phyloP scores from a whole-genome alignment of 345 rosid genomes.

The Acer yangbiense region DNA sequence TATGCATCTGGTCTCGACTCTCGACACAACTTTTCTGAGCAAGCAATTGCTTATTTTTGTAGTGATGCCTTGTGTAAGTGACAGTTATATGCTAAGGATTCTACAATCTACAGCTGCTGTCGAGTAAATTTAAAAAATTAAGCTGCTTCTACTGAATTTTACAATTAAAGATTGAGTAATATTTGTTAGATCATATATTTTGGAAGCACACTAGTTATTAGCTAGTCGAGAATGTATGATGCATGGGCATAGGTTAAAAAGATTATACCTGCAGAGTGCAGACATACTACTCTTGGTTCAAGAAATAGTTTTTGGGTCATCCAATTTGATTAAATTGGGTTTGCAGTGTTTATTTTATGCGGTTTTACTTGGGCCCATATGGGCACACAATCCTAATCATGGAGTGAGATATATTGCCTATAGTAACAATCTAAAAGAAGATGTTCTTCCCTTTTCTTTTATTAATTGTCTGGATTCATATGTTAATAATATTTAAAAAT shows the following conservation, averaged over 20 bases:
- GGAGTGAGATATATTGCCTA: background rate
- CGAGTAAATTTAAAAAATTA: background rate
- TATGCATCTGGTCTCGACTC: constrained; percentile 23
- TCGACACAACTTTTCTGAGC: background rate
- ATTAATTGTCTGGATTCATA: background rate
- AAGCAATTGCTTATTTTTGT: background rate
- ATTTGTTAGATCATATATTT: background rate
- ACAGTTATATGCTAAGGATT: background rate
- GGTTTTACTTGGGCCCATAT: background rate
- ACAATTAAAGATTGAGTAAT: too few species aligned
- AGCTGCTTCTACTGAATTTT: background rate
- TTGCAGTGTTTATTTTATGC: background rate
- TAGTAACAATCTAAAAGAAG: background rate
- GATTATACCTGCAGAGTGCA: background rate
- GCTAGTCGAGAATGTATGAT: background rate
- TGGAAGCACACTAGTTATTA: background rate
- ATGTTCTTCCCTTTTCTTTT: background rate
- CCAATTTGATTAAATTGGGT: background rate
- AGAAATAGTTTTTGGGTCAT: background rate
- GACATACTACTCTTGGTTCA: background rate
- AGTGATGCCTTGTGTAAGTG: background rate
- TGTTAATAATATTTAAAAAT: background rate
- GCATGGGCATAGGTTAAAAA: background rate
- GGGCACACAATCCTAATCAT: background rate
- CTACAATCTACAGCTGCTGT: constrained; percentile 4